Conservation (phyloP, 768 basidiomycete genomes). For the Hericium rajendrae region DNA sequence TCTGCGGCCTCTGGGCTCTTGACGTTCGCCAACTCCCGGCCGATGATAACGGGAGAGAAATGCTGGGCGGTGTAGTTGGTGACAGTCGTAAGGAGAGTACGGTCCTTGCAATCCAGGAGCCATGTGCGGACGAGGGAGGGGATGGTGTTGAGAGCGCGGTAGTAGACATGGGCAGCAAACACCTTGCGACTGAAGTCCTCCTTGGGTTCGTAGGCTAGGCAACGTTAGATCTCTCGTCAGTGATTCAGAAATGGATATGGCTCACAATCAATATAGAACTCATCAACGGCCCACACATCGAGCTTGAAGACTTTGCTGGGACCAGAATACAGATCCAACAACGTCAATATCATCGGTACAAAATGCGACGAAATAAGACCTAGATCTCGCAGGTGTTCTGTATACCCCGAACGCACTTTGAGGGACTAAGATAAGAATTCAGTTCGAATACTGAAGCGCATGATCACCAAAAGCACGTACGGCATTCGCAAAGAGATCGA, state of each 20-base stretch:
- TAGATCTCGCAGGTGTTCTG: slow-evolving; percentile 71
- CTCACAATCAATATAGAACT: slow-evolving; percentile 69
- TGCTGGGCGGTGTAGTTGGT: slow-evolving; percentile 69
- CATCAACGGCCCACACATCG: slow-evolving; percentile 79
- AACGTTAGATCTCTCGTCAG: not conserved
- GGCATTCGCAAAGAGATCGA: slow-evolving; percentile 77
- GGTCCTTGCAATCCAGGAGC: slow-evolving; percentile 84
- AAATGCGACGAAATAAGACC: slow-evolving; percentile 56
- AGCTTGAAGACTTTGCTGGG: slow-evolving; percentile 65
- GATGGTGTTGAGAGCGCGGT: slow-evolving; percentile 72
- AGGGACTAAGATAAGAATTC: slow-evolving; percentile 48
- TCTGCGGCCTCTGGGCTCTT: slow-evolving; percentile 41
- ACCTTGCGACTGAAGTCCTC: slow-evolving; percentile 45
- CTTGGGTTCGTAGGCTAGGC: slow-evolving; percentile 48
- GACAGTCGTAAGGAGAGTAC: slow-evolving; percentile 71
- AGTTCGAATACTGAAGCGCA: not conserved
- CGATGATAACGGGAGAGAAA: slow-evolving; percentile 86
- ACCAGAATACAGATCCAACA: slow-evolving; percentile 60
- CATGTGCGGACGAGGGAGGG: slow-evolving; percentile 82
- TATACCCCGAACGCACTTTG: slow-evolving; percentile 76
- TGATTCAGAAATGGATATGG: not conserved
- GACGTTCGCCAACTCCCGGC: slow-evolving; percentile 69
- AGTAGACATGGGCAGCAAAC: slow-evolving; percentile 81
- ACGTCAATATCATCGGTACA: slow-evolving; percentile 59
- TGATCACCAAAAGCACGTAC: slow-evolving; percentile 35